A percentile compares a stretch with the other conserved stretches of the same genome.
phyloP scores from a whole-genome alignment of 306 rosid genomes.

The Clitoria ternatea region DNA sequence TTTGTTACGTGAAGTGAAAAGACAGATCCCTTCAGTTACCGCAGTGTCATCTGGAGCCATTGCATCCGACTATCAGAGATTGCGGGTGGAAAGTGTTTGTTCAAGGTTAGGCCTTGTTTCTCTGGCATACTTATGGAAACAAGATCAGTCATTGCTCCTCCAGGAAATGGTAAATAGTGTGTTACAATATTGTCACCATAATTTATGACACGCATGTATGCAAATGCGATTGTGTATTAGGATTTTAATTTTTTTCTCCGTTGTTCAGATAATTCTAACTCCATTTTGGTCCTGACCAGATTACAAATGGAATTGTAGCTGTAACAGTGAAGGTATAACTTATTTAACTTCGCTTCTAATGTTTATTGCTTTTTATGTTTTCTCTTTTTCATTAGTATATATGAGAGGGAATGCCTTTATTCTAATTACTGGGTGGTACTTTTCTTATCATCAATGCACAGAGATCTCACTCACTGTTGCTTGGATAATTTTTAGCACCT shows the following conservation, averaged over 20 bases:
- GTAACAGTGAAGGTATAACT: constrained; percentile 81
- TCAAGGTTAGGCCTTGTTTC: constrained; percentile 99
- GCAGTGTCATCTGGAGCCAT: constrained; percentile 98
- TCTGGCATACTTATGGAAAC: constrained; percentile 94
- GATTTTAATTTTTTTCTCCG: neutral
- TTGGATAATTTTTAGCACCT: constrained; percentile 12
- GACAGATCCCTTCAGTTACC: constrained; percentile 69
- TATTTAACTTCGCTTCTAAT: constrained; percentile 12
- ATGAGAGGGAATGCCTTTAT: neutral
- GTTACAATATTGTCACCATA: constrained; percentile 12
- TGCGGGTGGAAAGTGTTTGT: constrained; percentile 97
- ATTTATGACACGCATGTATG: constrained; percentile 7
- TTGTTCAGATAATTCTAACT: constrained; percentile 20
- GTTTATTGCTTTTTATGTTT: neutral
- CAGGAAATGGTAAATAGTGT: constrained; percentile 79
- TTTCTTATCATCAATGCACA: neutral
- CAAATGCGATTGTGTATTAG: neutral
- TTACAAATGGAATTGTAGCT: constrained; percentile 71
- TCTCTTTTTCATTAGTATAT: constrained; percentile 1
- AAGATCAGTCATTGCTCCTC: constrained; percentile 90
- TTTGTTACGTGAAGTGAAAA: constrained; percentile 80
- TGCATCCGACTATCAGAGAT: constrained; percentile 96
- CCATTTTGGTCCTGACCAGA: constrained; percentile 47
- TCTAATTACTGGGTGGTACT: constrained; percentile 2
- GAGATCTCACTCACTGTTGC: neutral